These are phyloP conservation scores for Silene noctiflora DNA, from an alignment of 179 eudicot species.

Conservation along the genomic window DNA sequence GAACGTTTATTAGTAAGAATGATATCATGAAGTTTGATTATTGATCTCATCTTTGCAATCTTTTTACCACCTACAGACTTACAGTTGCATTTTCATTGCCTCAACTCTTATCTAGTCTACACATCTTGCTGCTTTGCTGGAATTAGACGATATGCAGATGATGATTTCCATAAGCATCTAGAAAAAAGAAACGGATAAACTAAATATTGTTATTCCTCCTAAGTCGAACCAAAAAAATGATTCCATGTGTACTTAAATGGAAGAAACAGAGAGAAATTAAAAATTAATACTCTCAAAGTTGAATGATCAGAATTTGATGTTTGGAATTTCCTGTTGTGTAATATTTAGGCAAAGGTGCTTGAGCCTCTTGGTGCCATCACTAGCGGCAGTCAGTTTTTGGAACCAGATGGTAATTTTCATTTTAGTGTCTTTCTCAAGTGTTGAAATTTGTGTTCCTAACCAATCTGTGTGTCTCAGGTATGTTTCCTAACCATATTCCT, in stretches of 20 bases:
- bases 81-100: background rate
- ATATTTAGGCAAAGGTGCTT: conserved; percentile 81
- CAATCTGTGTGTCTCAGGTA: conserved; percentile 41
- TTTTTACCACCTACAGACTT: background rate
- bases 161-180: conserved; percentile 2
- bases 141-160: background rate
- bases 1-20: background rate
- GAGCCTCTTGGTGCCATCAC: conserved; percentile 96
- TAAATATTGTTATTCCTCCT: background rate
- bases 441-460: conserved; percentile 9
- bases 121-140: background rate
- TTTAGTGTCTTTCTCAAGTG: conserved; percentile 5
- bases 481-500: conserved; percentile 98
- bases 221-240: background rate
- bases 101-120: background rate
- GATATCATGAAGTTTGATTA: background rate
- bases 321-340: conserved; percentile 1
- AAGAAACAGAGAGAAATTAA: background rate
- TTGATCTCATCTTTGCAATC: background rate
- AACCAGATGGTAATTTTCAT: conserved; percentile 75
- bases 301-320: background rate
- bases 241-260: background rate
- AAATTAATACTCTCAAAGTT: background rate
- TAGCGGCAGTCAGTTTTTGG: conserved; percentile 94
- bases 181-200: background rate